Percentiles rank a stretch among this genome's conserved stretches.
These are phyloP conservation scores for Nelumbo lutea DNA, from an alignment of 164 flowering plant genomes.

Conservation along the genomic window DNA sequence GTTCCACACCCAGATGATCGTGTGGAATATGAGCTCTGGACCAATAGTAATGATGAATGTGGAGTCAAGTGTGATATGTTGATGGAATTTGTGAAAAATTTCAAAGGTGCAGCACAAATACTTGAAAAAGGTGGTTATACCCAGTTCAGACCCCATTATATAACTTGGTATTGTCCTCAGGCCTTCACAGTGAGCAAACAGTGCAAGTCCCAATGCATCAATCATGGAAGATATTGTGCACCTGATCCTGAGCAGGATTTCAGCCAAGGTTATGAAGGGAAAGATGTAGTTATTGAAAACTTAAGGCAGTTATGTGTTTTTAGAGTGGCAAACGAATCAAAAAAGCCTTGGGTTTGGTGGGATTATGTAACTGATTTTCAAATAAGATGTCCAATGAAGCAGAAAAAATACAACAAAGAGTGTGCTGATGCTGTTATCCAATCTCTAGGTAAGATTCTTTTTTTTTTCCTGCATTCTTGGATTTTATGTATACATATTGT, in stretches of 20 bases:
- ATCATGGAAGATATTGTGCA: conserved; percentile 97
- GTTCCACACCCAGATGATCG: conserved; percentile 98
- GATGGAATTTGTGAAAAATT: conserved; percentile 85
- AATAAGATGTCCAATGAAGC: conserved; percentile 97
- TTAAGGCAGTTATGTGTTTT: conserved; percentile 84
- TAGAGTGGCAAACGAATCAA: conserved; percentile 69
- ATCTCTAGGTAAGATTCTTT: conserved; percentile 59
- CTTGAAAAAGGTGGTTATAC: conserved; percentile 93
- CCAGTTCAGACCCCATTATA: conserved; percentile 97
- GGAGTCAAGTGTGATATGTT: conserved; percentile 93
- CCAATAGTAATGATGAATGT: conserved; percentile 98
- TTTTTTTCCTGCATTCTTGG: background rate
- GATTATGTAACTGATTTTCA: conserved; percentile 97
- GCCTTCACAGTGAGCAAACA: conserved; percentile 83
- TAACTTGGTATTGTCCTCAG: conserved; percentile 97
- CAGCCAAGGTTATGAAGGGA: conserved; percentile 87
- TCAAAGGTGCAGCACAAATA: conserved; percentile 93
- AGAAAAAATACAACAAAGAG: conserved; percentile 14
- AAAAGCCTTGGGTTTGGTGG: conserved; percentile 97
- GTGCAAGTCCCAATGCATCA: conserved; percentile 94
- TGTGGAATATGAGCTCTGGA: conserved; percentile 97
- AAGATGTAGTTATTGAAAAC: conserved; percentile 88
- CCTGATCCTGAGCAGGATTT: conserved; percentile 99
- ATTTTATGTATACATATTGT: conserved; percentile 16
- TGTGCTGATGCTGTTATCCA: conserved; percentile 57